These are phyloP conservation scores for Cyberlindnera galapagoensis DNA, from an alignment of 805 yeast species.

Conservation along the genomic window DNA sequence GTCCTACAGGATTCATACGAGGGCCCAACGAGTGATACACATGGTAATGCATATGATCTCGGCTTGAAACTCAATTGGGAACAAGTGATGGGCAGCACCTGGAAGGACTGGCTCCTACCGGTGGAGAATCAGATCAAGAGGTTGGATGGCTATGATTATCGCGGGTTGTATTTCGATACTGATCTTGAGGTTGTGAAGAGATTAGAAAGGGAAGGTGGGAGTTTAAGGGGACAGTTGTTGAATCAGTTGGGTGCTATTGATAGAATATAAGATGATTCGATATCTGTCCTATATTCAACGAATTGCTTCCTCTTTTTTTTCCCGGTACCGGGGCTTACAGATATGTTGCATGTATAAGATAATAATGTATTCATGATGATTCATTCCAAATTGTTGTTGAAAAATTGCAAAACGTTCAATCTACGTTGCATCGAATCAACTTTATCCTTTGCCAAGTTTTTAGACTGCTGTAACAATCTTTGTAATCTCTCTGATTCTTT, in stretches of 20 bases:
- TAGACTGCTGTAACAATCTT: conserved; percentile 28
- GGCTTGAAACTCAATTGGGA: conserved; percentile 60
- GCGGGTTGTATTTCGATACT: conserved; percentile 48
- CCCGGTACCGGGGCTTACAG: too few species aligned
- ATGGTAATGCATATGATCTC: conserved; percentile 71
- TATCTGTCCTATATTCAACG: too few species aligned
- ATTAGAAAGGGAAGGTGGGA: too few species aligned
- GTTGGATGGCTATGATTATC: conserved; percentile 27
- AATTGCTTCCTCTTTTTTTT: too few species aligned
- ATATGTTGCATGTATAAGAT: too few species aligned
- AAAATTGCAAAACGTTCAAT: conserved; percentile 37
- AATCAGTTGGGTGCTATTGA: too few species aligned
- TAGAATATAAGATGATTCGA: too few species aligned
- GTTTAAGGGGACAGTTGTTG: too few species aligned
- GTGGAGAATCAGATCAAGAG: conserved; percentile 21
- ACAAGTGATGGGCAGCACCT: conserved; percentile 63
- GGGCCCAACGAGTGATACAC: conserved; percentile 35
- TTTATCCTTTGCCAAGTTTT: conserved; percentile 32
- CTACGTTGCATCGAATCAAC: conserved; percentile 45
- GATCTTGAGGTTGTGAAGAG: conserved; percentile 36
- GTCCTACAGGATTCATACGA: conserved; percentile 28
- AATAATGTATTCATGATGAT: too few species aligned
- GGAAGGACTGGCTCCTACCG: conserved; percentile 73
- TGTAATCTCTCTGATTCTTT: conserved; percentile 39
- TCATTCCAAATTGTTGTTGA: conserved; percentile 3